A percentile compares a stretch with the other conserved stretches of the same genome.
Evolutionary conservation across 768 basidiomycete genomes (phyloP).

Genomic region (Pilatotrama ljubarskyi): DNA sequence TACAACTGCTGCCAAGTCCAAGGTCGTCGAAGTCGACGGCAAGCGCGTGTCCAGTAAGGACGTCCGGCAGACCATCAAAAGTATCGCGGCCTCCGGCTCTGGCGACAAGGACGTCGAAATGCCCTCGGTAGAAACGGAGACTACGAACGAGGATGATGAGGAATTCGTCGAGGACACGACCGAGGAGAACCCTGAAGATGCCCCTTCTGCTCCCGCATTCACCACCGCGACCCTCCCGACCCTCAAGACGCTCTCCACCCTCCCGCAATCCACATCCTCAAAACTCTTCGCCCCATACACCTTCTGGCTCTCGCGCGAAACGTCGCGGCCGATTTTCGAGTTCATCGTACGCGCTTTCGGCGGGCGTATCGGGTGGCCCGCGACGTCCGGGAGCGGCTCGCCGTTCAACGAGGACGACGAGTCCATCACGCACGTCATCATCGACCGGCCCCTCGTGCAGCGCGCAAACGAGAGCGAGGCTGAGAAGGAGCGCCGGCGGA

Average conservation of each 20-base stretch:
- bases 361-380: slow-evolving; percentile 88
- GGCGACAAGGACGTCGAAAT: slow-evolving; percentile 42
- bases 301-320: slow-evolving; percentile 94
- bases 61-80: slow-evolving; percentile 64
- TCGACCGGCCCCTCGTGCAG: slow-evolving; percentile 77
- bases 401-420: slow-evolving; percentile 76
- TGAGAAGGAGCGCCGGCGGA: slow-evolving; percentile 60
- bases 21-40: slow-evolving; percentile 39
- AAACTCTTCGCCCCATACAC: slow-evolving; percentile 81
- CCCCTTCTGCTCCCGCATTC: slow-evolving; percentile 63
- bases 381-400: slow-evolving; percentile 79
- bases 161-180: slow-evolving; percentile 70
- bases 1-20: slow-evolving; percentile 27
- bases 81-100: slow-evolving; percentile 35
- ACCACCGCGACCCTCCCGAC: slow-evolving; percentile 60
- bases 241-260: slow-evolving; percentile 60
- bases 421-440: slow-evolving; percentile 91
- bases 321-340: slow-evolving; percentile 88
- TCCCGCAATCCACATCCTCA: slow-evolving; percentile 57
- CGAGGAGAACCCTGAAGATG: slow-evolving; percentile 44
- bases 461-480: slow-evolving; percentile 50
- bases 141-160: slow-evolving; percentile 43
- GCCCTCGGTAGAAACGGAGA: slow-evolving; percentile 30
- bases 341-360: slow-evolving; percentile 92
- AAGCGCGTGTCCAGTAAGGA: slow-evolving; percentile 56